These are phyloP conservation scores for Phytophthora sp. DNA, from an alignment of 352 stramenopile genomes.

Conservation along the genomic window DNA sequence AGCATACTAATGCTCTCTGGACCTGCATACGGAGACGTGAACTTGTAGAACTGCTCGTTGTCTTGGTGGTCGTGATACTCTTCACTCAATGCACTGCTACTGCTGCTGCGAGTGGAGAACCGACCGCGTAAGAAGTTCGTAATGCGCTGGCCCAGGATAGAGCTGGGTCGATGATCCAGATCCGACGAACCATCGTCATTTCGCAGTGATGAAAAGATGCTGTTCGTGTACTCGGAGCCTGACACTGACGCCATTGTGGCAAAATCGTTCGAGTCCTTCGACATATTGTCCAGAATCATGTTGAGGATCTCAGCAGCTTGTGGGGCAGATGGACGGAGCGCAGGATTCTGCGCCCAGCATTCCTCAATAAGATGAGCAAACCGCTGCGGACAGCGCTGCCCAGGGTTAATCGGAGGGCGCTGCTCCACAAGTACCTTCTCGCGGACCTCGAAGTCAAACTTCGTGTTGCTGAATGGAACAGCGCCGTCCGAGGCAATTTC, in stretches of 20 bases:
- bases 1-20: slow-evolving; percentile 38
- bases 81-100: slow-evolving; percentile 46
- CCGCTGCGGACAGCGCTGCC: slow-evolving; percentile 50
- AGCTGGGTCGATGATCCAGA: slow-evolving; percentile 54
- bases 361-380: slow-evolving; percentile 67
- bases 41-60: slow-evolving; percentile 54
- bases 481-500: slow-evolving; percentile 69
- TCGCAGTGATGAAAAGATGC: slow-evolving; percentile 61
- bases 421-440: slow-evolving; percentile 63
- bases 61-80: slow-evolving; percentile 43
- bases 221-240: slow-evolving; percentile 60
- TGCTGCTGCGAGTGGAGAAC: slow-evolving; percentile 53
- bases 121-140: slow-evolving; percentile 70
- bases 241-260: slow-evolving; percentile 37
- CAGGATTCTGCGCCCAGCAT: slow-evolving; percentile 64
- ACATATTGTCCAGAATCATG: slow-evolving; percentile 59
- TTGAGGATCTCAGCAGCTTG: slow-evolving; percentile 60
- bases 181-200: slow-evolving; percentile 38
- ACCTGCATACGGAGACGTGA: slow-evolving; percentile 47
- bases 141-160: slow-evolving; percentile 52
- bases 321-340: slow-evolving; percentile 47
- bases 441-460: slow-evolving; percentile 76
- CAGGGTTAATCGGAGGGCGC: slow-evolving; percentile 56
- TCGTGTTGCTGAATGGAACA: slow-evolving; percentile 65
- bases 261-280: slow-evolving; percentile 45